These are phyloP conservation scores for Leccinum cinnamomeum DNA, from an alignment of 1,284 basidiomycete species.

Conservation along the genomic window DNA sequence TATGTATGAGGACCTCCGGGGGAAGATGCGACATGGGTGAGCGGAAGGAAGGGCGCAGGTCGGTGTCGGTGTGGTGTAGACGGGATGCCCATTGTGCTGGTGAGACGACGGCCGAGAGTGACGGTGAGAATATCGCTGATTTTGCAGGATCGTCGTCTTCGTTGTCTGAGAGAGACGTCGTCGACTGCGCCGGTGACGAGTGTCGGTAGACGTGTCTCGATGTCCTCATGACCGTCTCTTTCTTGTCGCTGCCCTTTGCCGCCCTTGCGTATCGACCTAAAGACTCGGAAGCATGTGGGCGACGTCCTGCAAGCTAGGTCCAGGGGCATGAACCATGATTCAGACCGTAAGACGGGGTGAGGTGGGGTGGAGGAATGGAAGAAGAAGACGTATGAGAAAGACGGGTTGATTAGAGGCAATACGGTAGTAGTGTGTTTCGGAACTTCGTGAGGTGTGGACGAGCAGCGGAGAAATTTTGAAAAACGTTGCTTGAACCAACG, in stretches of 20 bases:
- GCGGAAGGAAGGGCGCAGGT: conserved; percentile 28
- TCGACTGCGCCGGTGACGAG: conserved; percentile 55
- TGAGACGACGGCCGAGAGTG: conserved; percentile 45
- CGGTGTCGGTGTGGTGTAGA: conserved; percentile 29
- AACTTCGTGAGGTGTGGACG: too few relatives aligned
- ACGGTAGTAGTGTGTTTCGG: too few relatives aligned
- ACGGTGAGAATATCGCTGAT: conserved; percentile 49
- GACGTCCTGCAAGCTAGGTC: too few relatives aligned
- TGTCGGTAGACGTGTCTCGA: conserved; percentile 53
- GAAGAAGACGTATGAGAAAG: too few relatives aligned
- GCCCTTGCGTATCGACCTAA: neutral
- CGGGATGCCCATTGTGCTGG: conserved; percentile 67
- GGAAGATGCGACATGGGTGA: conserved; percentile 68
- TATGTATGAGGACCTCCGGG: conserved; percentile 91
- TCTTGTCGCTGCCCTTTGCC: neutral
- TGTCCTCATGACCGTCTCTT: conserved; percentile 26
- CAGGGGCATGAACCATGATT: too few relatives aligned
- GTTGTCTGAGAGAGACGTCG: conserved; percentile 59
- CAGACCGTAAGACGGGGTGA: too few relatives aligned
- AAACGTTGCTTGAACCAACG: conserved; percentile 40
- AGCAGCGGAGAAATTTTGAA: conserved; percentile 52
- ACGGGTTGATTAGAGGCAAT: too few relatives aligned
- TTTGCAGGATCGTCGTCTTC: conserved; percentile 61
- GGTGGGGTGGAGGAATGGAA: too few relatives aligned
- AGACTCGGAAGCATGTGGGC: too few relatives aligned